Evolutionary conservation across 164 flowering plant genomes (phyloP), one percentile per base, ranked within the genome.

Genomic region (Aristolochia californica): DNA sequence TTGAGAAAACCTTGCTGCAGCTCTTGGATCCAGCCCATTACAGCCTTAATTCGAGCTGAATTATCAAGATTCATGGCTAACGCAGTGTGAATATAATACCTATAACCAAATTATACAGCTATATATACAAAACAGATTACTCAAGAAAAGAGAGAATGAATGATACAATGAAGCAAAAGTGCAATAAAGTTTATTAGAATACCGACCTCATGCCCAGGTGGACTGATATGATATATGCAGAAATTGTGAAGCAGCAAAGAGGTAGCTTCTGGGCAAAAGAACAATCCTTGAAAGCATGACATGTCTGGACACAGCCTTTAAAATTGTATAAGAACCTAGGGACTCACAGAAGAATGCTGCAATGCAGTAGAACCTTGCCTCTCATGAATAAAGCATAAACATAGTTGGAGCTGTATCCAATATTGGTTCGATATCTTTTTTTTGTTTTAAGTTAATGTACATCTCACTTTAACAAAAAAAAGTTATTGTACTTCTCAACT

Each of bases 121-220:
- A 40, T 14, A 13, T 0, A 49, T 26, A 30, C 51, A 43, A 34
- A 30, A 16, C n/a, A n/a, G n/a, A n/a, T n/a, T n/a, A n/a, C 9
- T 8, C 55, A 50, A n/a, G 7, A 24, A 56, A 43, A 17, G 53
- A 54, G 21, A 58, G 21, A 13, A 21, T 17, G 55, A 25, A 18
- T 5, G 5, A 23, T 17, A 16, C 17, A 54, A 34, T 12, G 10
- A 54, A 26, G 4, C 18, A 23, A 11, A 54, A 58, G 45, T 10
- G 20, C n/a, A 59, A 7, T 65, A 45, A 55, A 23, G 56, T 27
- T 48, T 53, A 61, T 56, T 40, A 65, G 56, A 55, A 58, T 55
- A 73, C 84, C 50, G 61, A 87, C 96, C 96, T 85, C 87, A 60
- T 87, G 96, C 34, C 96, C 96, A 49, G 96, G 96, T 59, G 96